Evolutionary conservation across 768 basidiomycete genomes (phyloP).

Genomic region (Lentinula detonsa): DNA sequence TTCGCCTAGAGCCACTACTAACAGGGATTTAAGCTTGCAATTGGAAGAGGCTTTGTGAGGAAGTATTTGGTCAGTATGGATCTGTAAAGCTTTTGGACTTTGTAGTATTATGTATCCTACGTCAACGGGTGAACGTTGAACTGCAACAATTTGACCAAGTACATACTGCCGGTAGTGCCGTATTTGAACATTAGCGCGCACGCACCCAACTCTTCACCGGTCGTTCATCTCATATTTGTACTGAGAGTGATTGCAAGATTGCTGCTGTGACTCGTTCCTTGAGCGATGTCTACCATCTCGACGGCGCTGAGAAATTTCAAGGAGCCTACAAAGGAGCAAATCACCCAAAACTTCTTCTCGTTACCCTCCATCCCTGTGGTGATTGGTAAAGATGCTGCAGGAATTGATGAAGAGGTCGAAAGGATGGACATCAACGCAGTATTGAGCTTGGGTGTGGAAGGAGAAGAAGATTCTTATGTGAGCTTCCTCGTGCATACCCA

Average conservation of each 20-base stretch:
- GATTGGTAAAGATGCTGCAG: conserved; percentile 17
- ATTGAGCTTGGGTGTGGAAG: conserved; percentile 69
- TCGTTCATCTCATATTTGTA: no score
- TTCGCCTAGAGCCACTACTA: neutral
- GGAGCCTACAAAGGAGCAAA: conserved; percentile 86
- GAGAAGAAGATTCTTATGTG: conserved; percentile 91
- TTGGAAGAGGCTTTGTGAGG: neutral
- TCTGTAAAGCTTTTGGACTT: no score
- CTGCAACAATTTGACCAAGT: no score
- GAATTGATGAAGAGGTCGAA: conserved; percentile 37
- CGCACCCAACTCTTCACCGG: no score
- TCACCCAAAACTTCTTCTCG: conserved; percentile 83
- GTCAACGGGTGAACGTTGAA: no score
- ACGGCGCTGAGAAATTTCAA: conserved; percentile 88
- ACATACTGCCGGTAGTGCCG: no score
- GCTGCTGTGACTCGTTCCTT: neutral
- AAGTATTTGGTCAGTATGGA: no score
- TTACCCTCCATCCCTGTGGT: conserved; percentile 39
- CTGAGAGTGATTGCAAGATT: no score
- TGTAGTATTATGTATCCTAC: no score
- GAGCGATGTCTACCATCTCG: conserved; percentile 73
- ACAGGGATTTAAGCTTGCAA: no score
- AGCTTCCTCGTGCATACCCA: conserved; percentile 25
- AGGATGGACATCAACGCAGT: conserved; percentile 89
- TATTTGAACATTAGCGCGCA: no score